Percentiles rank a stretch among this genome's conserved stretches.
Evolutionary conservation across 371 early-diverging fungal genomes (phyloP).

Genomic region (Sporodiniella umbellata): DNA sequence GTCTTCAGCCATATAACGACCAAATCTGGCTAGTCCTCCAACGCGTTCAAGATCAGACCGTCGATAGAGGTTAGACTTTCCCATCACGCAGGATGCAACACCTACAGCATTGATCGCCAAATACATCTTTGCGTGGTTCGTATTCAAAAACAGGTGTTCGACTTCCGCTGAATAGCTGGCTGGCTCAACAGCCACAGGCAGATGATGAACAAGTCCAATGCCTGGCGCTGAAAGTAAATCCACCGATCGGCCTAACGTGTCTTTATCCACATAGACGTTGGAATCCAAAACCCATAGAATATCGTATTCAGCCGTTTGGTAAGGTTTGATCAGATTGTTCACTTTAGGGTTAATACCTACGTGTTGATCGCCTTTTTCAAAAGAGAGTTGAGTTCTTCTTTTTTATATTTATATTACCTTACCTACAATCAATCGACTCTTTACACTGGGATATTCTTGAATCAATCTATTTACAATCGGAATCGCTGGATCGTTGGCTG

Average conservation of each 20-base stretch:
- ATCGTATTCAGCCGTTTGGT: conserved; percentile 76
- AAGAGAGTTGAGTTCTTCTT: conserved; percentile 1
- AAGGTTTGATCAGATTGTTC: conserved; percentile 88
- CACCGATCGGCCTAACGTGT: conserved; percentile 78
- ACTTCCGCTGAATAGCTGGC: conserved; percentile 76
- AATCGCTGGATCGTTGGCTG: conserved; percentile 73
- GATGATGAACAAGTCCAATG: conserved; percentile 92
- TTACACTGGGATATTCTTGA: conserved; percentile 63
- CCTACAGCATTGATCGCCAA: conserved; percentile 83
- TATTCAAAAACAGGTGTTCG: conserved; percentile 82
- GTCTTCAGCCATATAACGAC: conserved; percentile 91
- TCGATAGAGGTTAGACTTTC: conserved; percentile 91
- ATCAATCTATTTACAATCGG: conserved; percentile 68
- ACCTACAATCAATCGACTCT: conserved; percentile 78
- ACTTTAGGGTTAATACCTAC: conserved; percentile 93
- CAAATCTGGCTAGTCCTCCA: conserved; percentile 85
- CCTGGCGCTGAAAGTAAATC: conserved; percentile 64
- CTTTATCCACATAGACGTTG: conserved; percentile 77
- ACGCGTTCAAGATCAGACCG: conserved; percentile 76
- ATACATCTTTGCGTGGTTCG: conserved; percentile 94
- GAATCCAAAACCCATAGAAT: conserved; percentile 94
- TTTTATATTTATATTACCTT: conserved; percentile 8
- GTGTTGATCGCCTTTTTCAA: conserved; percentile 55
- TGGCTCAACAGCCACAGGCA: conserved; percentile 77
- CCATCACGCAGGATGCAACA: conserved; percentile 86